Base-by-base conservation (phyloP, 2,329 filamentous ascomycete species). In the Pestalotiopsis sp. region DNA sequence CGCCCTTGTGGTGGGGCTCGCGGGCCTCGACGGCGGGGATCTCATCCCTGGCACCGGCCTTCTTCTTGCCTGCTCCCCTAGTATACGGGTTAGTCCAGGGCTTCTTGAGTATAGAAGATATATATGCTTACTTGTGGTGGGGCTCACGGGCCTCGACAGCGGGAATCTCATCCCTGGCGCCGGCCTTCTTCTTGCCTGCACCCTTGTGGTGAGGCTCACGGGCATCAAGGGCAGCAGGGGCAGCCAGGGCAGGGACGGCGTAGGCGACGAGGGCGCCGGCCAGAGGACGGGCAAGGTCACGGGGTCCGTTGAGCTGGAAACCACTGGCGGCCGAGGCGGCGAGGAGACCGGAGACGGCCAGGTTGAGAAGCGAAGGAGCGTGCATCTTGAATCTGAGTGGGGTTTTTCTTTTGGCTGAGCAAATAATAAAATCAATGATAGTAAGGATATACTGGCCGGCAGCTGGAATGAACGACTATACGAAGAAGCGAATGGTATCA, bases 281-380 rank as follows among this genome's bases (percentile, higher is more conserved):
- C 65, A 72, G 66, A 52, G 70, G 73, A 38, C 60, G 68, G 49
- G 75, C 68, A 36, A 78, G 69, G 61, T 69, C 72, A 25, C 72
- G 72, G 41, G 70, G 65, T 25, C 66, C 59, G 12, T 65, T 61
- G 38, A 76, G 45, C 71, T 77, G 72, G 72, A 76, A 79, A 66
- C 72, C 72, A 67, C 71, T 71, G 39, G 77, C 75, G 57, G 77
- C 75, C 39, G 78, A 75, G 7, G 77, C 69, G 67, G 77, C 77
- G 65, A 76, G 70, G 36, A 79, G 74, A 72, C 76, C 75, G 64
- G 76, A 72, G 58, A 77, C 68, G 68, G 75, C 72, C 64, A 78
- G 69, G 70, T 77, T 75, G 57, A 74, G 70, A 64, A 79, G 62
- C 13, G 78, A 76, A 70, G 73, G 74, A 68, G 75, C 72, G 72